Evolutionary conservation across 306 rosid genomes (phyloP).

Genomic region (Quercus aquifolioides): DNA sequence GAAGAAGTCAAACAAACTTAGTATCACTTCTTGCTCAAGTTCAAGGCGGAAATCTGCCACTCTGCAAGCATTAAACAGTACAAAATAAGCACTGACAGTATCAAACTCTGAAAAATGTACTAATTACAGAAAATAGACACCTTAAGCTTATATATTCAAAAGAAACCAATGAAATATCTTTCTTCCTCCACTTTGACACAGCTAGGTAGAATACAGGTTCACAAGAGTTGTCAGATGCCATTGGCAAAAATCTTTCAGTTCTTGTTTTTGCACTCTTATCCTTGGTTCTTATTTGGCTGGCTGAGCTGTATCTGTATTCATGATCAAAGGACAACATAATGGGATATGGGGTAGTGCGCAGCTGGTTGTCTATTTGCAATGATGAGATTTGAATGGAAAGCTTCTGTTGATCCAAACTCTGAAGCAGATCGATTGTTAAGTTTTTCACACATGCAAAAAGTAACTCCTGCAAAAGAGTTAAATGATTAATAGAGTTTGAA

Average conservation of each 20-base stretch:
- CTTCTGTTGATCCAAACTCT: slow-evolving; percentile 82
- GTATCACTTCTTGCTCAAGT: slow-evolving; percentile 88
- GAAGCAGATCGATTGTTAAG: slow-evolving; percentile 57
- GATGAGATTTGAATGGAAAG: slow-evolving; percentile 59
- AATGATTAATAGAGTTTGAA: slow-evolving; percentile 15
- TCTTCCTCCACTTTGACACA: slow-evolving; percentile 93
- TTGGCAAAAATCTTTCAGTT: slow-evolving; percentile 43
- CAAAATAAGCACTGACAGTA: slow-evolving; percentile 13
- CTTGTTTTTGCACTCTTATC: slow-evolving; percentile 38
- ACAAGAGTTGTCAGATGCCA: slow-evolving; percentile 34
- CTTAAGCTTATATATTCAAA: slow-evolving; percentile 84
- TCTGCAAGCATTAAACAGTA: slow-evolving; percentile 55
- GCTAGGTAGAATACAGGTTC: slow-evolving; percentile 68
- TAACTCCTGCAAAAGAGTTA: slow-evolving; percentile 61
- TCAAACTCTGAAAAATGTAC: slow-evolving; percentile 7
- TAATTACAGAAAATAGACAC: slow-evolving; percentile 35
- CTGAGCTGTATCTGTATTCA: slow-evolving; percentile 46
- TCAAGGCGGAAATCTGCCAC: slow-evolving; percentile 84
- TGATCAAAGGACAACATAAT: slow-evolving; percentile 73
- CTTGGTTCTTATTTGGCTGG: slow-evolving; percentile 37
- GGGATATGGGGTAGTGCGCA: slow-evolving; percentile 86
- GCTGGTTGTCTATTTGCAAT: slow-evolving; percentile 90
- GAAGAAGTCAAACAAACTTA: slow-evolving; percentile 76
- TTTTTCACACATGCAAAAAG: slow-evolving; percentile 69
- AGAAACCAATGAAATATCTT: slow-evolving; percentile 77